Percentiles rank a stretch among this genome's conserved stretches.
These are phyloP conservation scores for Daldinia loculata DNA, from an alignment of 495 filamentous ascomycete genomes.

Conservation along the genomic window DNA sequence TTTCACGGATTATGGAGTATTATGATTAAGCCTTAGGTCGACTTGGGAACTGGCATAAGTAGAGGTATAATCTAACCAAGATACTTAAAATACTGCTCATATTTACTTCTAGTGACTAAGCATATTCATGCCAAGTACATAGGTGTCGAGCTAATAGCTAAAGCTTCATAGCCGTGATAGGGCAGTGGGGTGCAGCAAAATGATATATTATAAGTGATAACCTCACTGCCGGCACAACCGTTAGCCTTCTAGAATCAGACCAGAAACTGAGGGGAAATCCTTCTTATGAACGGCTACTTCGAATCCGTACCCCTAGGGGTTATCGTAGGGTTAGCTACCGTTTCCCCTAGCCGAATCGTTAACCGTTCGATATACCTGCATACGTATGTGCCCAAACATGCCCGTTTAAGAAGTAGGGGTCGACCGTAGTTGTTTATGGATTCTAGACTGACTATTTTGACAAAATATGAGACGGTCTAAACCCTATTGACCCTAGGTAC, in stretches of 20 bases:
- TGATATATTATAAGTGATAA: neutral
- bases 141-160: neutral
- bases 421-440: neutral
- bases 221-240: neutral
- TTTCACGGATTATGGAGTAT: neutral
- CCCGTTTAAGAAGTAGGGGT: neutral
- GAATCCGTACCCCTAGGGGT: conserved; percentile 1
- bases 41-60: neutral
- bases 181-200: neutral
- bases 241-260: neutral
- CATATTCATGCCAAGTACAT: neutral
- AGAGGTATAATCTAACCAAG: neutral
- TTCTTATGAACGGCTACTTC: neutral
- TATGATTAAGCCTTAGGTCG: neutral
- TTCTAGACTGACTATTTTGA: neutral
- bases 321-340: neutral
- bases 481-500: neutral
- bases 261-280: neutral
- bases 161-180: neutral
- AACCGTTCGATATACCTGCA: neutral
- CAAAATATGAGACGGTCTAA: neutral
- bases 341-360: neutral
- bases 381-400: neutral
- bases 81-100: too few relatives aligned
- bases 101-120: neutral